These are phyloP conservation scores for Coelastrella sp. DNA, from an alignment of 139 green algal species.

Conservation along the genomic window DNA sequence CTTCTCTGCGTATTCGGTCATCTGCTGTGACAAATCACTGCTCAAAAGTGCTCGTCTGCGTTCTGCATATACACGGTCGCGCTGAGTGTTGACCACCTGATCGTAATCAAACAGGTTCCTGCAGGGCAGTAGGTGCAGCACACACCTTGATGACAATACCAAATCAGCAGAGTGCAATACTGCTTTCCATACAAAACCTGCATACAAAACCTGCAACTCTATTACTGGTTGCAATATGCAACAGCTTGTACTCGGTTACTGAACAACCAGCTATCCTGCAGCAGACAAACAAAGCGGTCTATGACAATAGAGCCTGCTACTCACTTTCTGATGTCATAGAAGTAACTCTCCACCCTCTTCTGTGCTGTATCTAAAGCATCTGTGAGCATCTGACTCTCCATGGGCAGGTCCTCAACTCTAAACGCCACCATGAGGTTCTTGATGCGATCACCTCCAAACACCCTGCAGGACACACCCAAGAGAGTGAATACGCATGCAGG, in stretches of 20 bases:
- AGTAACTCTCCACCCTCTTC: slow-evolving; percentile 97
- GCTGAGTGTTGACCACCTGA: slow-evolving; percentile 98
- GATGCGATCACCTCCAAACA: slow-evolving; percentile 98
- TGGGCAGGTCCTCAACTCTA: slow-evolving; percentile 94
- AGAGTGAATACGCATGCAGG: too few relatives aligned
- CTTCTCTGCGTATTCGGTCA: slow-evolving; percentile 95
- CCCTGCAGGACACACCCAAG: slow-evolving; percentile 54
- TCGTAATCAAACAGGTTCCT: slow-evolving; percentile 97
- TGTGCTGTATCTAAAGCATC: slow-evolving; percentile 95
- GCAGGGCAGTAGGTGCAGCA: not conserved
- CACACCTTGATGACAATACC: not conserved
- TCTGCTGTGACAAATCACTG: slow-evolving; percentile 72
- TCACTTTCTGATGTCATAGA: slow-evolving; percentile 97
- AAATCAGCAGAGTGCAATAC: too few relatives aligned
- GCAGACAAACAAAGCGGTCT: too few relatives aligned
- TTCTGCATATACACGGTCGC: slow-evolving; percentile 94
- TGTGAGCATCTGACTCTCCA: slow-evolving; percentile 97
- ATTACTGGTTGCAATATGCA: not conserved
- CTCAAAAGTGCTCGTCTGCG: slow-evolving; percentile 84
- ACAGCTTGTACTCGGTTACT: not conserved
- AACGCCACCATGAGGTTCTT: slow-evolving; percentile 95
- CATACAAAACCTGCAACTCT: too few relatives aligned
- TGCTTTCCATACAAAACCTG: not conserved
- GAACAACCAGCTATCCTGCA: not conserved
- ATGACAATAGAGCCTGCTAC: not conserved